Evolutionary conservation across 495 filamentous ascomycete species (phyloP), one percentile per base, ranked within the genome.

Genomic region (Xylaria nigripes): DNA sequence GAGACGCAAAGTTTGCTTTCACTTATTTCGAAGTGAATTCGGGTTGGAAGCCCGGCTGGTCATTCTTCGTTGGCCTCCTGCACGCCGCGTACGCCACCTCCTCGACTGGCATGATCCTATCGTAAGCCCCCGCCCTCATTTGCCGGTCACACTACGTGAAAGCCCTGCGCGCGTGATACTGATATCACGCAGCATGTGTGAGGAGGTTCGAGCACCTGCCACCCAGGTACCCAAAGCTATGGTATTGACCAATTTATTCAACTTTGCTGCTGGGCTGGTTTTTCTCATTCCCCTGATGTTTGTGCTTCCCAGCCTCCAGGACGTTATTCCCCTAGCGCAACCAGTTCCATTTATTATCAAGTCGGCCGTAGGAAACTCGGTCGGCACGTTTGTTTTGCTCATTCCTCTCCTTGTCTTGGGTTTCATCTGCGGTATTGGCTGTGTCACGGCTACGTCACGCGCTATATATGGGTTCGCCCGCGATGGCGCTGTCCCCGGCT

Each of bases 381-480:
- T 68, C 24, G 77, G 68, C 23, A 72, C 74, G 7, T 71, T 80
- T 44, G 74, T 52, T 15, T 59, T 80, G 15, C 63, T 76, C 9
- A 60, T 79, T 16, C 74, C 75, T 27, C 60, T 80, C 50, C 68
- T 80, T 58, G 72, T 76, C 38, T 56, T 76, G 29, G 71, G 67
- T 22, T 54, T 85, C 56, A 80, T 85, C 58, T 83, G 81, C 61
- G 80, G 79, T 10, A 80, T 79, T 21, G 82, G 79, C 38, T 81
- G 81, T 59, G 83, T 79, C 6, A 78, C 79, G 4, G 82, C 80
- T 16, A 71, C 81, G 2, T 81, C 78, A 0, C 77, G 82, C 19
- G 70, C 75, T 47, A 79, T 81, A 36, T 86, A 78, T 72, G 82
- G 81, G 0, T 80, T 82, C 48, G 74, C 81, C 18, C 75, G 82